Evolutionary conservation across 139 green algal genomes (phyloP).

Genomic region (Tetraselmis striata): DNA sequence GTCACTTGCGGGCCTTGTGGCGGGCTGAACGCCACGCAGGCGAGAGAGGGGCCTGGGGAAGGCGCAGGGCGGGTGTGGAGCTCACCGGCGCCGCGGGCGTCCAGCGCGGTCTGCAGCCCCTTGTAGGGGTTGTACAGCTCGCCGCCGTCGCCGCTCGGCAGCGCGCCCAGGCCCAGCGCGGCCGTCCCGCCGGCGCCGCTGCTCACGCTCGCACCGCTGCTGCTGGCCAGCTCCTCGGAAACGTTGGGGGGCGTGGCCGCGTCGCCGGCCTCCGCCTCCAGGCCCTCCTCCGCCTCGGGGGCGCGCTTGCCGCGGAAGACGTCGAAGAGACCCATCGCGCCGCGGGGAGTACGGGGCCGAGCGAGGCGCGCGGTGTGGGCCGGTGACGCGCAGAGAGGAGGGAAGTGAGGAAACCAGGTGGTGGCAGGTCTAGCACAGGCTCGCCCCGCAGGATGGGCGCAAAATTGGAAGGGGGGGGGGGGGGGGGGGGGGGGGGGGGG

Average conservation of each 20-base stretch:
- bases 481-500: too few species aligned
- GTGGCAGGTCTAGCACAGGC: too few species aligned
- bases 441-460: too few species aligned
- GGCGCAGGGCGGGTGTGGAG: too few species aligned
- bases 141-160: not conserved
- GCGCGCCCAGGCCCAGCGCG: not conserved
- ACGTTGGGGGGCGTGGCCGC: too few species aligned
- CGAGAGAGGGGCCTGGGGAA: too few species aligned
- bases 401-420: too few species aligned
- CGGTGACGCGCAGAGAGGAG: too few species aligned
- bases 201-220: not conserved
- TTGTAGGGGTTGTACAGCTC: slow-evolving; percentile 61
- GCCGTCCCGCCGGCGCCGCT: not conserved
- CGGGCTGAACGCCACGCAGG: not conserved
- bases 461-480: too few species aligned
- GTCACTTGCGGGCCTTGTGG: not conserved
- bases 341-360: too few species aligned
- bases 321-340: slow-evolving; percentile 30
- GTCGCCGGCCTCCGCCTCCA: slow-evolving; percentile 2
- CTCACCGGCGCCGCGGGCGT: slow-evolving; percentile 3
- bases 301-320: slow-evolving; percentile 15
- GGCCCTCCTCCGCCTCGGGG: not conserved
- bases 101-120: slow-evolving; percentile 24
- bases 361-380: too few species aligned
- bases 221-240: not conserved